These are phyloP conservation scores for Boletus coccyginus DNA, from an alignment of 768 basidiomycete species.

Conservation along the genomic window DNA sequence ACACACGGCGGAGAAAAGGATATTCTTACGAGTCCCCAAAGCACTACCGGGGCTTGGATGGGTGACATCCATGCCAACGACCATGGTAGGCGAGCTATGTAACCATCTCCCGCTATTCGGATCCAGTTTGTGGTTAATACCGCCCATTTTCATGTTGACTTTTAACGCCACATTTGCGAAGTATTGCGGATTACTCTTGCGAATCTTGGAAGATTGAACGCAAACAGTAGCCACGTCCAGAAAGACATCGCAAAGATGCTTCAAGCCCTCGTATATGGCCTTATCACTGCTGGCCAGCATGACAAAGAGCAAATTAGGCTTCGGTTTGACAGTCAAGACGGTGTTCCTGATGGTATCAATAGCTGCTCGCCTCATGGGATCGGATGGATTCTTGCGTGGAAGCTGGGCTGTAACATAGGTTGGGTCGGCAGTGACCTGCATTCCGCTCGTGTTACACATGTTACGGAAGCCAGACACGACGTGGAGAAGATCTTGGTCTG, in stretches of 20 bases:
- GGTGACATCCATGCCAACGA: constrained; percentile 65
- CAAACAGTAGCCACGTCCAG: constrained; percentile 63
- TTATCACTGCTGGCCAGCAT: constrained; percentile 47
- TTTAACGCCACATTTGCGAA: constrained; percentile 56
- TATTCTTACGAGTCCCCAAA: constrained; percentile 40
- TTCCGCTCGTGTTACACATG: constrained; percentile 67
- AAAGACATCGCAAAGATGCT: constrained; percentile 49
- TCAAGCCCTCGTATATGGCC: constrained; percentile 49
- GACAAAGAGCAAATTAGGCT: constrained; percentile 45
- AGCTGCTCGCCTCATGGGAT: constrained; percentile 53
- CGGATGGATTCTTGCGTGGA: constrained; percentile 48
- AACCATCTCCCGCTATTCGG: constrained; percentile 38
- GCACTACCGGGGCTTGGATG: constrained; percentile 77
- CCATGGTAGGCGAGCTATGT: constrained; percentile 42
- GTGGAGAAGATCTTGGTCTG: constrained; percentile 51
- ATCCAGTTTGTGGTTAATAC: constrained; percentile 49
- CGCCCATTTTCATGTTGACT: constrained; percentile 55
- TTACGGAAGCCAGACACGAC: constrained; percentile 51
- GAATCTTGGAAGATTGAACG: constrained; percentile 68
- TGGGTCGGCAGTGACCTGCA: constrained; percentile 41
- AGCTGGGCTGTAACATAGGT: constrained; percentile 40
- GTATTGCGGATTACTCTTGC: constrained; percentile 57
- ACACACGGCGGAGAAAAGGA: background rate
- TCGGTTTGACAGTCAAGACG: constrained; percentile 38
- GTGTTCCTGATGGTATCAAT: constrained; percentile 42